Base-by-base conservation (phyloP, 2,329 filamentous ascomycete genomes). In the Chrysosporium keratinophilum region DNA sequence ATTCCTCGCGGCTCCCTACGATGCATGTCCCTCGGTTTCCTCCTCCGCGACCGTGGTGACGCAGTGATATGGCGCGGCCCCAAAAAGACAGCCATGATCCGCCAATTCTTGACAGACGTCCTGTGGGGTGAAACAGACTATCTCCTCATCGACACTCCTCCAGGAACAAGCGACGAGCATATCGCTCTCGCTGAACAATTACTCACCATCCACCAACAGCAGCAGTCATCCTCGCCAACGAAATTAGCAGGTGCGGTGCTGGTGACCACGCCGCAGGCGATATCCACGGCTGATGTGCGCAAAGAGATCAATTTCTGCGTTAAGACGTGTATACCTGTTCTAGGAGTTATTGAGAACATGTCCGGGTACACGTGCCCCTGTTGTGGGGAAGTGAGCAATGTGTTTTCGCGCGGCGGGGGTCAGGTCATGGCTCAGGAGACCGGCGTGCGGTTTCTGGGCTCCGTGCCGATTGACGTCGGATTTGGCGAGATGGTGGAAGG, bases 1-100 rank as follows among this genome's bases (percentile, higher is more conserved):
- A 31, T 33, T 44, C 41, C 57, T 3, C 64, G 65, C 19, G 72
- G 73, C 33, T 69, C 72, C 14, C 65, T 76, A 37, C 69, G 72
- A 57, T 93, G 88, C 68, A 96, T 97, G 86, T 95, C 88, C 53
- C 76, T 98, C 1, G 93, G 90, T 2, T 97, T 98, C 64, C 78
- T 98, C 5, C 78, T 98, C 5, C 83, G 84, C 2, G 81, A 83
- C 57, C 78, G 91, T 62, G 87, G 87, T 58, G 89, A 96, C 63
- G 91, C 93, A 0, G 90, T 98, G 0, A 93, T 98, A 39, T 98
- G 93, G 93, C 82, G 93, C 51, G 93, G 93, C 0, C 93, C 93
- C 1, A 98, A 98, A 73, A 98, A 98, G 74, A 98, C 93, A 3
- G 93, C 93, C 49, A 98, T 98, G 93, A 88, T 98, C 55, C 83